Percentiles rank a stretch among this genome's conserved stretches.
phyloP scores from a whole-genome alignment of 2,329 filamentous ascomycete genomes.

The Fusarium hostae region DNA sequence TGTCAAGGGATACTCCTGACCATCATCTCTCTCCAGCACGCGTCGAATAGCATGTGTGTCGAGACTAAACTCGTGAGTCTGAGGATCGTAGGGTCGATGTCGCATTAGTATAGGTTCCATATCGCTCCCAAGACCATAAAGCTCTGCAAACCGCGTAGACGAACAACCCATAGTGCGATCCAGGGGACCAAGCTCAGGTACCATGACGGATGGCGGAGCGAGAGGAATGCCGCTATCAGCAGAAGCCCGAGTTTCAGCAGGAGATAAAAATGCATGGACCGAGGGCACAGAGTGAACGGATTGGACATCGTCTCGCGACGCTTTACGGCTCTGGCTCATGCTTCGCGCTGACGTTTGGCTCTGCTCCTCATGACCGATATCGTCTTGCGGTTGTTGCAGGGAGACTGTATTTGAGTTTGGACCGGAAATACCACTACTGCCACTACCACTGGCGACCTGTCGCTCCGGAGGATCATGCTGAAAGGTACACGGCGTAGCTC shows the following conservation, averaged over 20 bases:
- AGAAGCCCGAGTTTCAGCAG: conserved; percentile 42
- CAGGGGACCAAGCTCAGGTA: conserved; percentile 30
- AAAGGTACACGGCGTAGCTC: conserved; percentile 45
- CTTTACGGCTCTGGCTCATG: conserved; percentile 36
- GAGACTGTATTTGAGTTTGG: conserved; percentile 10
- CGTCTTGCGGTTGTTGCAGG: conserved; percentile 26
- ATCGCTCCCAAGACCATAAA: conserved; percentile 49
- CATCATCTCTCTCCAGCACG: conserved; percentile 62
- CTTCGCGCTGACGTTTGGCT: conserved; percentile 20
- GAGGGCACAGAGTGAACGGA: conserved; percentile 39
- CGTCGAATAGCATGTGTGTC: conserved; percentile 71
- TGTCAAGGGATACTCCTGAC: conserved; percentile 48
- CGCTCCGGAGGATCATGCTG: conserved; percentile 46
- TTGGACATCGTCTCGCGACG: conserved; percentile 41
- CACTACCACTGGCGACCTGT: conserved; percentile 35
- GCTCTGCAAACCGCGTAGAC: conserved; percentile 45
- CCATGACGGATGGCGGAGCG: conserved; percentile 30
- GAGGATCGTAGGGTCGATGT: conserved; percentile 63
- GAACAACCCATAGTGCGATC: conserved; percentile 43
- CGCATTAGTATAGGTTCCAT: conserved; percentile 51
- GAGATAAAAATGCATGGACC: conserved; percentile 41
- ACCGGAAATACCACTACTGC: conserved; percentile 3
- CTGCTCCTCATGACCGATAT: conserved; percentile 28
- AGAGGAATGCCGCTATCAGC: conserved; percentile 35
- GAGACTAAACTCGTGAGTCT: conserved; percentile 54